Conservation (phyloP, 345 rosid genomes). For the Arabis alpina region DNA sequence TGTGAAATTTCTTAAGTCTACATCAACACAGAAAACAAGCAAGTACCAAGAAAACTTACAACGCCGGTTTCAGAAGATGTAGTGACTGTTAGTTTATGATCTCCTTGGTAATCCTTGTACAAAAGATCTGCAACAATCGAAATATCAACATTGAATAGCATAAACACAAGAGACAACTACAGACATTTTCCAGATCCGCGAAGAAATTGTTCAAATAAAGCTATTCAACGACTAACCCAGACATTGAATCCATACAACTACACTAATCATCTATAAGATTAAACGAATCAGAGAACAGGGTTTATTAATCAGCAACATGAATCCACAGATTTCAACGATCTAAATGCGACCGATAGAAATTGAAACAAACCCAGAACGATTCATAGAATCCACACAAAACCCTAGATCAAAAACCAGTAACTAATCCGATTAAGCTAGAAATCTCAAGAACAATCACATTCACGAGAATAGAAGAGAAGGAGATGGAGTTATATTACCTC, state of each 20-base stretch:
- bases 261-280: background rate
- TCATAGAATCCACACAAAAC: background rate
- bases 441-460: slow-evolving; percentile 27
- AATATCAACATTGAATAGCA: too few species aligned
- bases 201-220: background rate
- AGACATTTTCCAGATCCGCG: slow-evolving; percentile 27
- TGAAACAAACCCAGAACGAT: background rate
- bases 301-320: background rate
- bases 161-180: background rate
- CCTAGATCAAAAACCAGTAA: background rate
- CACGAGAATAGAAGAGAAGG: background rate
- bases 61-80: slow-evolving; percentile 84
- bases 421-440: slow-evolving; percentile 14
- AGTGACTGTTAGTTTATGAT: slow-evolving; percentile 85
- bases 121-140: slow-evolving; percentile 60
- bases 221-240: background rate
- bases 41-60: slow-evolving; percentile 52
- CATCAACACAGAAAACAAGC: background rate
- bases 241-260: background rate
- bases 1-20: too few species aligned
- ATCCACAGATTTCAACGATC: slow-evolving; percentile 5
- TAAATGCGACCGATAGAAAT: too few species aligned
- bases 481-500: slow-evolving; percentile 51
- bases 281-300: background rate
- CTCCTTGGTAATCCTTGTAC: slow-evolving; percentile 91